phyloP scores from a whole-genome alignment of 73 alveolate species.

The Paraurostyla sp. region DNA sequence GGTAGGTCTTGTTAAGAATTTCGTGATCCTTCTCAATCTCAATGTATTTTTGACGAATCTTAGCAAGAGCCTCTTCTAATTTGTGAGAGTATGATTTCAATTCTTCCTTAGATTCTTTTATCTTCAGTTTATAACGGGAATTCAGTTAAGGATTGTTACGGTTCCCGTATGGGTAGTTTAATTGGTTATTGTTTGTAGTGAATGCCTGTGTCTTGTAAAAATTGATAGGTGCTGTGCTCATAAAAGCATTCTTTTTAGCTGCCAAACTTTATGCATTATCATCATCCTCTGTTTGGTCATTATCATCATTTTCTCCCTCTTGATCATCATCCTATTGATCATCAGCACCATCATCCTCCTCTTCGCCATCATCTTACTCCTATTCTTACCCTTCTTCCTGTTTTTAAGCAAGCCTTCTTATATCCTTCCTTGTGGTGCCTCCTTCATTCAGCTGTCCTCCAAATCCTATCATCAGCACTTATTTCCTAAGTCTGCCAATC shows the following conservation, averaged over 20 bases:
- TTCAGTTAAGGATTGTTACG: background rate
- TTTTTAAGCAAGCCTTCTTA: background rate
- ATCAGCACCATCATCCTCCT: conserved; percentile 10
- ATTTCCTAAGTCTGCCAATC: conserved; percentile 39
- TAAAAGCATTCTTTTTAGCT: background rate
- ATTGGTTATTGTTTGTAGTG: no score
- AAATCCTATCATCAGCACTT: conserved; percentile 20
- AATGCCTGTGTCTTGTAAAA: background rate
- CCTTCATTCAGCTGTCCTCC: conserved; percentile 22
- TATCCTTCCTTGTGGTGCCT: no score
- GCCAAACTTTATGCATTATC: background rate
- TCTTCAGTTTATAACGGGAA: background rate
- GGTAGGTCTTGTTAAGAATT: conserved; percentile 36
- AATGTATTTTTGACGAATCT: conserved; percentile 13
- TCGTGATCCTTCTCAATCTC: conserved; percentile 56
- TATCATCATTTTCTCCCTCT: background rate
- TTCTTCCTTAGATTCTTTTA: conserved; percentile 49
- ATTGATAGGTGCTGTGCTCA: conserved; percentile 43
- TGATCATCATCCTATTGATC: conserved; percentile 20
- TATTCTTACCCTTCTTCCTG: background rate
- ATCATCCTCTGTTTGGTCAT: background rate
- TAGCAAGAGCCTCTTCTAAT: conserved; percentile 38
- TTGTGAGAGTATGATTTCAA: conserved; percentile 14
- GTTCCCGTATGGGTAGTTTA: background rate
- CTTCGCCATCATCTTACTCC: background rate